phyloP scores from a whole-genome alignment of 2,329 filamentous ascomycete genomes.

The Trichoderma aggressivum region DNA sequence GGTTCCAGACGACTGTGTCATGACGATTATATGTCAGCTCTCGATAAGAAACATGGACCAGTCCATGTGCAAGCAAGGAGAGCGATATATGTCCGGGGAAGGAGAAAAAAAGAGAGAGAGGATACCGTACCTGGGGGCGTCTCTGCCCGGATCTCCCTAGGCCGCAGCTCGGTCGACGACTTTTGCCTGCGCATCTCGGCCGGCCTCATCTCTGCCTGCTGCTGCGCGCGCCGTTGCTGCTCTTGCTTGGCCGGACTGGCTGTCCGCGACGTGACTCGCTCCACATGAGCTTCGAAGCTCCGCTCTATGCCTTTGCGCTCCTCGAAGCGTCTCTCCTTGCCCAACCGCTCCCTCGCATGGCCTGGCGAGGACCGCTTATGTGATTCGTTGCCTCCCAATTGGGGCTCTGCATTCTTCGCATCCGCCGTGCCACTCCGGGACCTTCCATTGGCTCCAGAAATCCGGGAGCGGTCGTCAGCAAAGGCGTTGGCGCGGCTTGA shows the following conservation, averaged over 20 bases:
- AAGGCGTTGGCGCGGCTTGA: constrained; percentile 43
- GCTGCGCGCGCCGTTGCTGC: constrained; percentile 37
- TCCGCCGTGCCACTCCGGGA: constrained; percentile 37
- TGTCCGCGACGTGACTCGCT: constrained; percentile 57
- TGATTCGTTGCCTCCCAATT: constrained; percentile 36
- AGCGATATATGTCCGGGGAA: neutral
- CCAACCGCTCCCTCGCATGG: constrained; percentile 47
- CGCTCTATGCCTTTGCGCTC: constrained; percentile 55
- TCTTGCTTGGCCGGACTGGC: constrained; percentile 58
- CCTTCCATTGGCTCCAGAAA: constrained; percentile 33
- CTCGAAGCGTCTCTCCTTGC: constrained; percentile 45
- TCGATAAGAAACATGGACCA: neutral
- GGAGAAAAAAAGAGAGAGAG: neutral
- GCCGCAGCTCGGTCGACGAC: constrained; percentile 42
- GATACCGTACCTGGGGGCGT: constrained; percentile 45
- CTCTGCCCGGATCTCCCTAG: constrained; percentile 46
- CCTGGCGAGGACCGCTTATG: constrained; percentile 59
- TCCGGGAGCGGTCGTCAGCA: constrained; percentile 38
- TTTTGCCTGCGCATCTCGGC: constrained; percentile 41
- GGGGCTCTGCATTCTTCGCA: constrained; percentile 36
- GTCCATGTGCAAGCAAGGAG: neutral
- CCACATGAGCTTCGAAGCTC: constrained; percentile 57
- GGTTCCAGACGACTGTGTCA: constrained; percentile 63
- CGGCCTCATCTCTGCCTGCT: constrained; percentile 37
- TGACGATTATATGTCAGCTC: neutral